Evolutionary conservation across 441 rosid genomes (phyloP).

Genomic region (Brassica hybrid): DNA sequence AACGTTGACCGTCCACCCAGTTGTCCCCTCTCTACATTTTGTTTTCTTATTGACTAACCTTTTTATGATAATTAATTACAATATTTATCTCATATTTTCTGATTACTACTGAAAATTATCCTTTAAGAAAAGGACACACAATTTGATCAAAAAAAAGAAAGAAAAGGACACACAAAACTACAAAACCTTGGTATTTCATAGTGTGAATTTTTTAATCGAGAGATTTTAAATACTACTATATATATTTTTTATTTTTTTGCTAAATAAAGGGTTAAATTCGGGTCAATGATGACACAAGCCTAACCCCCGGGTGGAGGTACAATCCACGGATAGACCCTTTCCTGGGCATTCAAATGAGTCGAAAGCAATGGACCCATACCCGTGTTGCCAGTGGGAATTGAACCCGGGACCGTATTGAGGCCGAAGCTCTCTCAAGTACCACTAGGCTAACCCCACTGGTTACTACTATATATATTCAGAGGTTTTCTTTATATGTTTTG

Average conservation of each 20-base stretch:
- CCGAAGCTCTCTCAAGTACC: too few relatives aligned
- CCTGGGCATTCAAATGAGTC: too few relatives aligned
- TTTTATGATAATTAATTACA: neutral
- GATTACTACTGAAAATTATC: neutral
- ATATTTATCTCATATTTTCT: neutral
- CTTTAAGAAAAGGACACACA: neutral
- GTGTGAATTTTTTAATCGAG: neutral
- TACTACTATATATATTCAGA: neutral
- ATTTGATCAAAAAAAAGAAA: too few relatives aligned
- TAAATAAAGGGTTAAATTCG: too few relatives aligned
- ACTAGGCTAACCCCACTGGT: too few relatives aligned
- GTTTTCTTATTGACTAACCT: neutral
- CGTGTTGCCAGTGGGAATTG: too few relatives aligned
- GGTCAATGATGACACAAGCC: too few relatives aligned
- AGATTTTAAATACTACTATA: neutral
- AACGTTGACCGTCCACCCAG: slow-evolving; percentile 44
- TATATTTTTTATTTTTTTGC: too few relatives aligned
- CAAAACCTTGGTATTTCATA: neutral
- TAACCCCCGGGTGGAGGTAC: too few relatives aligned
- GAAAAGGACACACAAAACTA: neutral
- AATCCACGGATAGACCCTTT: too few relatives aligned
- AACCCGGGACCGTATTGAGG: too few relatives aligned
- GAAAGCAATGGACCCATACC: too few relatives aligned
- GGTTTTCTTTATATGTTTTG: neutral
- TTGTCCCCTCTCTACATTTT: neutral